These are phyloP conservation scores for Talaromyces stipitatus DNA, from an alignment of 495 filamentous ascomycete species.

Conservation along the genomic window DNA sequence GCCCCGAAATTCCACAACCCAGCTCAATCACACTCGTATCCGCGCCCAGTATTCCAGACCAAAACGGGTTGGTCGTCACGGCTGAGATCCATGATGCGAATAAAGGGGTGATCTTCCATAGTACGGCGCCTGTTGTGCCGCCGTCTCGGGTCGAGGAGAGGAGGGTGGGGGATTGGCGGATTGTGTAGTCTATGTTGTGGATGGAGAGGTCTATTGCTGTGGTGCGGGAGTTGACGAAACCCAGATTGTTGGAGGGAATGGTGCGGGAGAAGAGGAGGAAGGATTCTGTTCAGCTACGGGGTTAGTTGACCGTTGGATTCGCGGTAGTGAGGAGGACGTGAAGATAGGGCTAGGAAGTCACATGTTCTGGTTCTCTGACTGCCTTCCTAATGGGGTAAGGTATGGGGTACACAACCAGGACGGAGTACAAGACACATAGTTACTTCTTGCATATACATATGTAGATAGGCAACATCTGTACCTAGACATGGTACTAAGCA, in stretches of 20 bases:
- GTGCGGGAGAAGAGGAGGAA: slow-evolving; percentile 76
- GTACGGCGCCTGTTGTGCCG: slow-evolving; percentile 90
- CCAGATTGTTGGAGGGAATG: slow-evolving; percentile 70
- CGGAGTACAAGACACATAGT: neutral
- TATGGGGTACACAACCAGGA: neutral
- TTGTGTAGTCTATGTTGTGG: slow-evolving; percentile 59
- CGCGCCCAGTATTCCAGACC: slow-evolving; percentile 44
- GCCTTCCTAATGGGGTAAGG: neutral
- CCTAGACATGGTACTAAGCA: too few relatives aligned
- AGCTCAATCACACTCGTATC: slow-evolving; percentile 67
- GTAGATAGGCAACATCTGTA: too few relatives aligned
- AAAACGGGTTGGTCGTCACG: slow-evolving; percentile 52
- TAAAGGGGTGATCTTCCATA: slow-evolving; percentile 88
- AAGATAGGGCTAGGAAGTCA: slow-evolving; percentile 2
- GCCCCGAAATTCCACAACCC: slow-evolving; percentile 76
- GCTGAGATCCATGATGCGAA: slow-evolving; percentile 75
- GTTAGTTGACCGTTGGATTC: neutral
- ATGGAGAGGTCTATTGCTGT: slow-evolving; percentile 59
- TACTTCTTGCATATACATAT: neutral
- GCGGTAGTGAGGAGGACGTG: neutral
- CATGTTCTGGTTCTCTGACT: neutral
- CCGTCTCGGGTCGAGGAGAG: slow-evolving; percentile 67
- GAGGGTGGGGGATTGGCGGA: slow-evolving; percentile 79
- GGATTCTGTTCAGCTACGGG: slow-evolving; percentile 49
- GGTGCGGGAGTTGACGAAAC: slow-evolving; percentile 70